Conservation (phyloP, 768 basidiomycete species). For the Pleurotus djamor region DNA sequence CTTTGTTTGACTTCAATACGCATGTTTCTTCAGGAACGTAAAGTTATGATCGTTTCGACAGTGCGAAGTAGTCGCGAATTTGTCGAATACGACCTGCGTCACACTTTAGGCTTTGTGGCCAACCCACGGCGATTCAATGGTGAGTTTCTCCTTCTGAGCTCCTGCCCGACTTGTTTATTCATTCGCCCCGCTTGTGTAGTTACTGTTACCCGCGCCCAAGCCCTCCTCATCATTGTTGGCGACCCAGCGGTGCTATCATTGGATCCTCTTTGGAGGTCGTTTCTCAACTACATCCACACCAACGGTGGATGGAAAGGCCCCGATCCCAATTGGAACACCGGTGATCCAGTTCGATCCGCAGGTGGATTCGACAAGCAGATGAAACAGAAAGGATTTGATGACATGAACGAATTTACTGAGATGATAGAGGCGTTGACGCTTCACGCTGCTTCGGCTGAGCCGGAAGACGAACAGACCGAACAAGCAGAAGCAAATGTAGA, state of each 20-base stretch:
- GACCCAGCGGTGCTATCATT: slow-evolving; percentile 57
- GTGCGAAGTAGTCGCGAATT: slow-evolving; percentile 53
- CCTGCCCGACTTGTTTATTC: background rate
- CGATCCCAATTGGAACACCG: slow-evolving; percentile 48
- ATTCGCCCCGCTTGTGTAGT: slow-evolving; percentile 29
- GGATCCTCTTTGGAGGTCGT: slow-evolving; percentile 61
- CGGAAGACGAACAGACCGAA: slow-evolving; percentile 14
- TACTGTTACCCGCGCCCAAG: slow-evolving; percentile 60
- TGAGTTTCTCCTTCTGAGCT: slow-evolving; percentile 30
- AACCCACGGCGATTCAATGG: slow-evolving; percentile 60
- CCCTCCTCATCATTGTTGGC: slow-evolving; percentile 58
- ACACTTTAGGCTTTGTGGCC: slow-evolving; percentile 58
- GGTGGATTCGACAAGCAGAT: slow-evolving; percentile 37
- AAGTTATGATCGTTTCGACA: slow-evolving; percentile 57
- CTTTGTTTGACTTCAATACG: slow-evolving; percentile 24
- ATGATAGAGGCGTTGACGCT: slow-evolving; percentile 39
- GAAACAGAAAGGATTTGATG: slow-evolving; percentile 25
- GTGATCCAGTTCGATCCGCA: slow-evolving; percentile 28
- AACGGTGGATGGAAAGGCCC: slow-evolving; percentile 56
- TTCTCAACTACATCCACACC: slow-evolving; percentile 55
- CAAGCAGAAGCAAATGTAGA: slow-evolving; percentile 32
- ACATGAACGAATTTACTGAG: slow-evolving; percentile 40
- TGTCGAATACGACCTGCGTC: slow-evolving; percentile 47
- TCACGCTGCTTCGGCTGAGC: slow-evolving; percentile 33
- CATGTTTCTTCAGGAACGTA: slow-evolving; percentile 41